Conservation (phyloP, 208 protist genomes). For the Wallacemonas sp. region DNA sequence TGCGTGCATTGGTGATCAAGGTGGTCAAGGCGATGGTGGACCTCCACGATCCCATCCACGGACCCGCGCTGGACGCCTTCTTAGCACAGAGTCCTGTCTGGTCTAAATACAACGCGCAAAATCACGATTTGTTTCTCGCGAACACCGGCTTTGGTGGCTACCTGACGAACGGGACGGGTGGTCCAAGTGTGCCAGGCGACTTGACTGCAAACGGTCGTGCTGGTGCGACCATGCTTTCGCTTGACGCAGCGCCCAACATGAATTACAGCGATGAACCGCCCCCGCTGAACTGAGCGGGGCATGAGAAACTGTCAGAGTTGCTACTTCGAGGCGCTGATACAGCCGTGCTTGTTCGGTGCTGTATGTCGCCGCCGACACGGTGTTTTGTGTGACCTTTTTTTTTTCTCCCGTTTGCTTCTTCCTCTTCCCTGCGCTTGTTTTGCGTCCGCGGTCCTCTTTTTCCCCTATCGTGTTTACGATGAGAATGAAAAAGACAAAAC, state of each 20-base stretch:
- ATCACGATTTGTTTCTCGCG: conserved; percentile 91
- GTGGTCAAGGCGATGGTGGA: conserved; percentile 78
- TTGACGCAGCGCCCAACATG: conserved; percentile 19
- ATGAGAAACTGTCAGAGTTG: no score
- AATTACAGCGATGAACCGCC: conserved; percentile 29
- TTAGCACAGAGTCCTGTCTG: conserved; percentile 71
- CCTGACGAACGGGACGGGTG: conserved; percentile 32
- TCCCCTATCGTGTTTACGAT: no score
- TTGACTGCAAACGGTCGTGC: background rate
- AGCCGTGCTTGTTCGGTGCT: no score
- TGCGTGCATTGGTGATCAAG: conserved; percentile 83
- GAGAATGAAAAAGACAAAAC: no score
- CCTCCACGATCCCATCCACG: conserved; percentile 44
- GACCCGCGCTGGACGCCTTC: conserved; percentile 32
- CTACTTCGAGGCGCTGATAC: no score
- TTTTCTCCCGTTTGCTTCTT: conserved; percentile 10
- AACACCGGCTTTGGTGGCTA: conserved; percentile 57
- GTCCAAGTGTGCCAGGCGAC: no score
- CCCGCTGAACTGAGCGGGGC: conserved; percentile 26
- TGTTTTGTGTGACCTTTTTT: conserved; percentile 15
- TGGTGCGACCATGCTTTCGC: conserved; percentile 20
- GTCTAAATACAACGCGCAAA: conserved; percentile 88
- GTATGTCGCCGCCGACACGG: no score
- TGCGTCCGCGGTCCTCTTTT: no score
- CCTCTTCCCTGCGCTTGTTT: background rate